phyloP scores from a whole-genome alignment of 2,329 filamentous ascomycete genomes.

The Exophiala sp. region DNA sequence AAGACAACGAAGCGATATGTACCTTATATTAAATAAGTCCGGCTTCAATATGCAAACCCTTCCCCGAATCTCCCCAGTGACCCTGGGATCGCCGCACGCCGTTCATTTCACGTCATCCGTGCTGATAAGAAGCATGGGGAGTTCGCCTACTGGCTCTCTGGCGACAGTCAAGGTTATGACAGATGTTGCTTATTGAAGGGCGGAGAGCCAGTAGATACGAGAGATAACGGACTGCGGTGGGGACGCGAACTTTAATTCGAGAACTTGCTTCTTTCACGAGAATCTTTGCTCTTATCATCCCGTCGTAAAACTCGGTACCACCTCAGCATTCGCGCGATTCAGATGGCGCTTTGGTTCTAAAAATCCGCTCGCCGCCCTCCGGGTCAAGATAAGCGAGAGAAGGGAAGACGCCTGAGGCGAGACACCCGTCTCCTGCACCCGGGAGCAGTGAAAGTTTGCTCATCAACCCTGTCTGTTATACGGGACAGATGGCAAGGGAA shows the following conservation, averaged over 20 bases:
- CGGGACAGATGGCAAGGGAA: too few species aligned
- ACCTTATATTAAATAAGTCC: too few species aligned
- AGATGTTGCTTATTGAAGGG: background rate
- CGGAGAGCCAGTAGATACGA: background rate
- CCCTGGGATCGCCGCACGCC: background rate
- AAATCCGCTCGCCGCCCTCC: too few species aligned
- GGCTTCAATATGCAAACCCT: background rate
- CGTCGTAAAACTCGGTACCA: too few species aligned
- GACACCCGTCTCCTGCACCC: too few species aligned
- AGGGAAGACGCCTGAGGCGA: too few species aligned
- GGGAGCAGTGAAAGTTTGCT: too few species aligned
- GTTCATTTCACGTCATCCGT: background rate
- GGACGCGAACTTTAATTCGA: background rate
- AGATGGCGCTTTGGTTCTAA: too few species aligned
- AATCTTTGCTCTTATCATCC: too few species aligned
- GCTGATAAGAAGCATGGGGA: background rate
- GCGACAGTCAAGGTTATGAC: constrained; percentile 7
- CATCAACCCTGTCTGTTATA: too few species aligned
- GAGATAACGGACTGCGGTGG: background rate
- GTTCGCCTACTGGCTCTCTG: background rate
- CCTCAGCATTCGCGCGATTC: too few species aligned
- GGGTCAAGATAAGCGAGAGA: too few species aligned
- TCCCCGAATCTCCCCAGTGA: background rate
- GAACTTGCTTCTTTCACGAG: background rate
- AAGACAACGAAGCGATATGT: background rate